These are phyloP conservation scores for Boletus patriciae DNA, from an alignment of 768 basidiomycete species.

Conservation along the genomic window DNA sequence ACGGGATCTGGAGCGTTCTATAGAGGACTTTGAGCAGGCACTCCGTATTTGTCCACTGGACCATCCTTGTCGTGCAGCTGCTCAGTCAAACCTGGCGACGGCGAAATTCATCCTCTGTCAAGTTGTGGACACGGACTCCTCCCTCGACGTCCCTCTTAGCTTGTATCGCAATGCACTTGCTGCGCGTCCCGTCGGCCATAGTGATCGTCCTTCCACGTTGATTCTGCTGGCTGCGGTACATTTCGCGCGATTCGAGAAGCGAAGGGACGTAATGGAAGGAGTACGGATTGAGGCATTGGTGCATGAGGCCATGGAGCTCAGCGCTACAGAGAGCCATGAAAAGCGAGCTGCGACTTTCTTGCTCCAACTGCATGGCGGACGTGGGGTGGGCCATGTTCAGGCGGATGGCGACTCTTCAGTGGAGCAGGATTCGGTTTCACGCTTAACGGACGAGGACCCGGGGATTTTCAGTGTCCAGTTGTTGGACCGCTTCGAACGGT, in stretches of 20 bases:
- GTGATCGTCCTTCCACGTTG: neutral
- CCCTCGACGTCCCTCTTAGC: too few relatives aligned
- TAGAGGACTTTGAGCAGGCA: too few relatives aligned
- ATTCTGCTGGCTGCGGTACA: neutral
- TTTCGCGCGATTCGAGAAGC: too few relatives aligned
- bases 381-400: neutral
- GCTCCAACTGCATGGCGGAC: too few relatives aligned
- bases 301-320: too few relatives aligned
- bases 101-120: neutral
- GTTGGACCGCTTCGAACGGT: neutral
- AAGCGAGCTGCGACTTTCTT: too few relatives aligned
- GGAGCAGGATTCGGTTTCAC: too few relatives aligned
- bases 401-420: neutral
- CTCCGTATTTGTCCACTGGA: neutral
- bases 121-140: neutral
- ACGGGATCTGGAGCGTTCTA: too few relatives aligned
- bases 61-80: neutral
- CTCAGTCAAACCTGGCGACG: neutral
- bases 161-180: too few relatives aligned
- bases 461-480: neutral
- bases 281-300: too few relatives aligned
- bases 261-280: neutral
- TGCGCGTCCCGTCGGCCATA: too few relatives aligned
- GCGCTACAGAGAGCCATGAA: too few relatives aligned
- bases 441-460: neutral